Base-by-base conservation (phyloP, 495 filamentous ascomycete genomes). In the Apiosordaria backusii region DNA sequence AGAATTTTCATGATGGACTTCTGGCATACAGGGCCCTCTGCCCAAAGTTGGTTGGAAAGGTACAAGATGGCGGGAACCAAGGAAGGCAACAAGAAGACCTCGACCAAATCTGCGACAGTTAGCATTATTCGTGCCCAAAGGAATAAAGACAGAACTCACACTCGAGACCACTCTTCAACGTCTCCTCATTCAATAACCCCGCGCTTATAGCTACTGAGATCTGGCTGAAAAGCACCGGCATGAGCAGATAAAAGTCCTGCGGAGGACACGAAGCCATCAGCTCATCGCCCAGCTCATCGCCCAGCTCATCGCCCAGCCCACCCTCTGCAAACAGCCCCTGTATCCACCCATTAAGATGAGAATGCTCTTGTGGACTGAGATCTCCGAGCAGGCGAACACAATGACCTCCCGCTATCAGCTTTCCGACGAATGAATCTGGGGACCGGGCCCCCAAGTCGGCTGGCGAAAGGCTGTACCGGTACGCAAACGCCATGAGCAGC, bases 201-300 rank as follows among this genome's bases (percentile, higher is more conserved):
- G 84, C 86, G 65, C 87, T 84, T 69, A 88, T 90, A 1, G 92
- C 95, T 13, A 89, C 81, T 1, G 96, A 84, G 55, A 90, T 92
- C 69, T 98, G 92, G 63, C 89, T 84, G 71, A 98, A 96, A 0
- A 98, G 77, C 1, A 93, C 95, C 7, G 93, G 88, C 4, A 96
- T 88, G n/a, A 99, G 86, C 19, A 90, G 78, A 71, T 97, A 97
- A 72, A 98, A 99, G 29, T 96, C 91, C 70, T 97, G 93, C 1
- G 95, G 96, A 24, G 89, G 91, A 71, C 95, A 98, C 1, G 89
- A 87, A 7, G 92, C 89, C 89, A 97, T 92, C 5, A 96, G 85
- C 62, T 97, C 94, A 70, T 99, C 93, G 1, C 83, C 80, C 0
- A 86, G 69, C 9, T 81, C 82, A n/a, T n/a, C 93, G 1, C 83